phyloP scores from a whole-genome alignment of 345 rosid species.

The Noccaea caerulescens region DNA sequence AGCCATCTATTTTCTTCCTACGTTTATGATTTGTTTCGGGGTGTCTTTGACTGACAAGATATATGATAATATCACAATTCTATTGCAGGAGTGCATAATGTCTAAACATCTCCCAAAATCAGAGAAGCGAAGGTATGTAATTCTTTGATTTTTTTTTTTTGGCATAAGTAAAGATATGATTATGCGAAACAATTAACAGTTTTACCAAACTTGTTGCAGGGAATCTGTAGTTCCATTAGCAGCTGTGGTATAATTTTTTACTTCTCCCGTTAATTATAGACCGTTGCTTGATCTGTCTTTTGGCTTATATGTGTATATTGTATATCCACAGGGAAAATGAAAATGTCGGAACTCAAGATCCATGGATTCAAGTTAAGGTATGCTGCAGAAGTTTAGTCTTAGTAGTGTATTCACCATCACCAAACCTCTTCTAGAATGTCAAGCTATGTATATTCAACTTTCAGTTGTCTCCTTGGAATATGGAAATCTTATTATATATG shows the following conservation, averaged over 20 bases:
- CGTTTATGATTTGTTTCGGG: neutral
- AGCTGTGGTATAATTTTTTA: slow-evolving; percentile 53
- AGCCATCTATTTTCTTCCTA: neutral
- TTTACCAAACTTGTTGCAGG: slow-evolving; percentile 52
- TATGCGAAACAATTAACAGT: slow-evolving; percentile 27
- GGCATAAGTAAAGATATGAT: slow-evolving; percentile 3
- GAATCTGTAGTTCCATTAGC: slow-evolving; percentile 60
- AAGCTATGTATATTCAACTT: slow-evolving; percentile 37
- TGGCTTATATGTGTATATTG: neutral
- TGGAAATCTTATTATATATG: neutral
- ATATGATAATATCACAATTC: neutral
- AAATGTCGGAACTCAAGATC: slow-evolving; percentile 6
- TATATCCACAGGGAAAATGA: slow-evolving; percentile 31
- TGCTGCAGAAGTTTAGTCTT: slow-evolving; percentile 21
- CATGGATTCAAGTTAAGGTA: slow-evolving; percentile 22
- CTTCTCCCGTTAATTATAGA: neutral
- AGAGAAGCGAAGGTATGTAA: slow-evolving; percentile 71
- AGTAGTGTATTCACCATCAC: slow-evolving; percentile 10
- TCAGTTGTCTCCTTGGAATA: slow-evolving; percentile 17
- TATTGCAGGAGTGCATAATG: slow-evolving; percentile 87
- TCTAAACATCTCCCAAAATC: slow-evolving; percentile 83
- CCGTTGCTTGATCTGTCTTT: neutral
- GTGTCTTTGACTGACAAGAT: neutral
- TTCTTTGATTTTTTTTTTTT: neutral
- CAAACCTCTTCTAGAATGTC: slow-evolving; percentile 1